Base-by-base conservation (phyloP, 1,139 yeast species). In the Taiozyma sp. region DNA sequence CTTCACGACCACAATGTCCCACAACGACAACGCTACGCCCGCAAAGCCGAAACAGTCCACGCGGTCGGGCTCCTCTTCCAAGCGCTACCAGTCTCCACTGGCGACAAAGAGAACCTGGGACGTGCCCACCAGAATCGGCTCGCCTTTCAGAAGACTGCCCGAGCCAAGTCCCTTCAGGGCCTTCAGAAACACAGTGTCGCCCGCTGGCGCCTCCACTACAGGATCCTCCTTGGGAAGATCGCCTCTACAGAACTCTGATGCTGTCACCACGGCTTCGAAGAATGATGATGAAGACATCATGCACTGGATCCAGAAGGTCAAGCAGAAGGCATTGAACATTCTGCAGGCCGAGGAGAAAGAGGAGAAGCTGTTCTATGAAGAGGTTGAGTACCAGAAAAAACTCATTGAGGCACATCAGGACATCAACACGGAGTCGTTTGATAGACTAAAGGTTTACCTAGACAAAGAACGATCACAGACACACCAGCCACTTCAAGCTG, bases 261-360 rank as follows among this genome's bases (percentile, higher is more conserved):
- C 24, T 38, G 41, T 38, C 7, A 19, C 10, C 14, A 38, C 41
- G 9, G 24, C 12, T 38, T 8, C 41, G 7, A 38, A 38, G 22
- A 22, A 40, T 13, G 53, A 54, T 24, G 46, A 55, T 10, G 73
- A 74, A 43, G 78, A 78, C 16, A 57, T 81, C n/a, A 67, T 78
- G 10, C 63, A 68, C 24, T 83, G 87, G 87, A 75, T 83, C 34
- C 73, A 74, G 45, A 69, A 73, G 5, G 65, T 82, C 45, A 76
- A 77, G 48, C 51, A 57, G 5, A 70, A 80, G 50, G 80, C 80
- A 5, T 64, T 69, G 48, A 52, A 63, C 2, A 71, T 78, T 6
- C 62, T 79, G 29, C 65, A 70, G 38, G 57, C 66, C 4, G 77
- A 80, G 51, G 63, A 67, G 19, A 64, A 67, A 27, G 78, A 77